Percentiles rank a stretch among this genome's conserved stretches.
phyloP scores from a whole-genome alignment of 176 grass and related monocot genomes.

The Musa troglodytarum region DNA sequence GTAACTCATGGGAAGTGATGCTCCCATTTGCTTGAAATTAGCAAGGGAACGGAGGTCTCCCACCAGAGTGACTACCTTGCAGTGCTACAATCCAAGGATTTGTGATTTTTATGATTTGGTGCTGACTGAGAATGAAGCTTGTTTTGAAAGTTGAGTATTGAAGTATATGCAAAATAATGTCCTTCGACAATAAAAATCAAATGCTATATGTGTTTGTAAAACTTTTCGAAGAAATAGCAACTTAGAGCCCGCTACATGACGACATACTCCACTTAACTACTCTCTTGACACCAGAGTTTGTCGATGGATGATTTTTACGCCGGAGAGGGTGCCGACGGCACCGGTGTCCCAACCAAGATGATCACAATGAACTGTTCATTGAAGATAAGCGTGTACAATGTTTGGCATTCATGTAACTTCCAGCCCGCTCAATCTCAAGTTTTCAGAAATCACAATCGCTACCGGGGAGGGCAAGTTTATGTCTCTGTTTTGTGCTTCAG shows the following conservation, averaged over 20 bases:
- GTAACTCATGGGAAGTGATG: too few species aligned
- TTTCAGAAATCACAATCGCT: slow-evolving; percentile 58
- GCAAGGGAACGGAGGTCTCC: not conserved
- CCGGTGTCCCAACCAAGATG: slow-evolving; percentile 74
- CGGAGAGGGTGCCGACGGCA: slow-evolving; percentile 56
- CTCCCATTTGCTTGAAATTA: too few species aligned
- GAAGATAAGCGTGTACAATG: slow-evolving; percentile 54
- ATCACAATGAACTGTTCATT: slow-evolving; percentile 67
- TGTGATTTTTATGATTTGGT: not conserved
- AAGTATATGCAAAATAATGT: not conserved
- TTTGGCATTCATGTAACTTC: slow-evolving; percentile 80
- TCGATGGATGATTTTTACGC: slow-evolving; percentile 70
- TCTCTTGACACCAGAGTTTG: slow-evolving; percentile 42
- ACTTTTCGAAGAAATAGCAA: not conserved
- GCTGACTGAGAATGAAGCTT: not conserved
- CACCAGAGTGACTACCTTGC: not conserved
- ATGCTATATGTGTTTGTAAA: not conserved
- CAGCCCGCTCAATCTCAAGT: slow-evolving; percentile 40
- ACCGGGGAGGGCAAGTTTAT: slow-evolving; percentile 48
- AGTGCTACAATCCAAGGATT: not conserved
- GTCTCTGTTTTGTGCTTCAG: not conserved
- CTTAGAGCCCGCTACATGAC: not conserved
- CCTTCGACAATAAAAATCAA: not conserved
- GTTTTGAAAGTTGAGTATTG: not conserved
- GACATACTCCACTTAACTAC: not conserved